A percentile compares a stretch with the other conserved stretches of the same genome.
Conservation (phyloP, 352 stramenopile genomes). For the Globisporangium ultimum region DNA sequence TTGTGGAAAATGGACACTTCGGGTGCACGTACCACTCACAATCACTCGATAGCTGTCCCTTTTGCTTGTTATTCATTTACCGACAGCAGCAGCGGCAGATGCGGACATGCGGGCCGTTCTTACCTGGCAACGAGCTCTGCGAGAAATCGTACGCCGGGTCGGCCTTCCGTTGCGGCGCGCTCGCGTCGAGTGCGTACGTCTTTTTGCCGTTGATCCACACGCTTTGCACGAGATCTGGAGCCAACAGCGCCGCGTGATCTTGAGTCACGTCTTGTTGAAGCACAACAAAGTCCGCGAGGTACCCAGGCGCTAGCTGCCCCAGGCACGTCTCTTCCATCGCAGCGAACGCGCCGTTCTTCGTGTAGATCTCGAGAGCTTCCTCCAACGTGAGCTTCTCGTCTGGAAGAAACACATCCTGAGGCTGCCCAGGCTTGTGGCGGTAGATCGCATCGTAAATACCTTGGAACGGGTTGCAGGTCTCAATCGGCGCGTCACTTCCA, state of each 20-base stretch:
- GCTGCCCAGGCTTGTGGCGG: slow-evolving; percentile 45
- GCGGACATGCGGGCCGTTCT: slow-evolving; percentile 57
- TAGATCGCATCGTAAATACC: slow-evolving; percentile 89
- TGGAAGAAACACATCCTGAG: slow-evolving; percentile 54
- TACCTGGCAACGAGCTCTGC: slow-evolving; percentile 59
- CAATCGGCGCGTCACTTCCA: slow-evolving; percentile 82
- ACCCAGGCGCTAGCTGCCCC: slow-evolving; percentile 50
- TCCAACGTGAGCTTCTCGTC: slow-evolving; percentile 68
- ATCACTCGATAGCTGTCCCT: too few species aligned
- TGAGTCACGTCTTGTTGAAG: slow-evolving; percentile 51
- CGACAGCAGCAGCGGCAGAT: slow-evolving; percentile 62
- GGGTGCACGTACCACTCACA: too few species aligned
- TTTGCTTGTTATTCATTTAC: slow-evolving; percentile 4
- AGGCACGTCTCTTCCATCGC: slow-evolving; percentile 53
- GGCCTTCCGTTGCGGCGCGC: background rate
- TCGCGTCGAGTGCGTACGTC: slow-evolving; percentile 42
- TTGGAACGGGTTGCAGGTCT: slow-evolving; percentile 85
- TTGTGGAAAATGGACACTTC: too few species aligned
- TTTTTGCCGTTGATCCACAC: slow-evolving; percentile 64
- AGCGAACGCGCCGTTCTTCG: slow-evolving; percentile 63
- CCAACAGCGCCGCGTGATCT: slow-evolving; percentile 37
- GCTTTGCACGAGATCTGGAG: slow-evolving; percentile 46
- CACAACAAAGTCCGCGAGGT: slow-evolving; percentile 71
- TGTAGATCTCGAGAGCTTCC: slow-evolving; percentile 82
- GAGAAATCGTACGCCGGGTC: slow-evolving; percentile 34